Base-by-base conservation (phyloP, 2,329 filamentous ascomycete species). In the Botrytis sinoallii region DNA sequence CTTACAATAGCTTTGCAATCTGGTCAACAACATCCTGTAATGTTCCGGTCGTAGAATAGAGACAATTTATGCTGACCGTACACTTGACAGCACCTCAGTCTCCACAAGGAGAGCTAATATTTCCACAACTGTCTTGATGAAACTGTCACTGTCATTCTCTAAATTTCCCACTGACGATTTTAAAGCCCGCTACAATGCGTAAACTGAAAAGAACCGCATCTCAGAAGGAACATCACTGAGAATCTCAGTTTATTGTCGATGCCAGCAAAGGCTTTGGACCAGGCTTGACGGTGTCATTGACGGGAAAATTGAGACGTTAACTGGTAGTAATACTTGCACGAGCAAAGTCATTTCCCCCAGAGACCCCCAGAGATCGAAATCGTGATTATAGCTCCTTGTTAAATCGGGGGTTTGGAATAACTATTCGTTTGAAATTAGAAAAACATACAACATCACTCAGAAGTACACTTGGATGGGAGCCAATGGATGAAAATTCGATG, bases 151-250 rank as follows among this genome's bases (percentile, higher is more conserved):
- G 7, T 20, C 7, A 8, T 8, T 25, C 44, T 48, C 8, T 48
- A 25, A 1, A 10, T 48, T 22, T 0, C 10, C 20, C 46, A 10
- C 46, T 4, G 1, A 0, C 8, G 1, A 48, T 48, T 0, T 48
- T 48, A 9, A 48, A 0, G 0, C 20, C 1, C 20, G 20, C 3
- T 25, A 25, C 46, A 48, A 25, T 48, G 4, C 8, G 4, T 48
- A 10, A 25, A 8, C 20, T 48, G 0, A 20, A 25, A 48, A 20
- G 10, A 4, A 48, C 4, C 8, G 8, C 1, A 10, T 25, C 46
- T 48, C 8, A 10, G 0, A 22, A 4, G 20, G 9, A 25, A 48
- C 0, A 48, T 25, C 0, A 25, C 3, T 25, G 46, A 25, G 0
- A 10, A 10, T 48, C 8, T 48, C 20, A 48, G 20, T 25, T 48